Base-by-base conservation (phyloP, 306 rosid species). In the Potentilla sterilis region DNA sequence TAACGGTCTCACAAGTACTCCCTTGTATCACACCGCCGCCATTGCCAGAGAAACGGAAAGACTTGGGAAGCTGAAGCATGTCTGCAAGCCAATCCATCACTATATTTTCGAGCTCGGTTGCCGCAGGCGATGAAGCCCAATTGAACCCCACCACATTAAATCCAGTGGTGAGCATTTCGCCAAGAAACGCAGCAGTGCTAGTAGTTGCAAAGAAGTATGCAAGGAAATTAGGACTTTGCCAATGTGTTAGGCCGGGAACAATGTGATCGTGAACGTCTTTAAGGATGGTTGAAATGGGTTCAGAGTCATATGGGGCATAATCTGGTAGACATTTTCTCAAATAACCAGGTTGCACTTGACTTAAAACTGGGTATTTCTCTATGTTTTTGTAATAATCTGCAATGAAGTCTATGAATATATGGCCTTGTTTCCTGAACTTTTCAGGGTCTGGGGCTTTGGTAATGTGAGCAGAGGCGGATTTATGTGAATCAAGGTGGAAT, bases 81-180 rank as follows among this genome's bases (percentile, higher is more conserved):
- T 79, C n/a, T 7, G 83, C 90, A 54, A 81, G 71, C 90, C 90
- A 86, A 73, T 86, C 86, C 84, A 81, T 48, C 42, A 84, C 86
- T 3, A 81, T 38, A 34, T 48, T 65, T 75, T 84, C 88, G 0
- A 87, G 83, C 63, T 87, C 88, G 9, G 86, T 87, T 3, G 81
- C 85, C 0, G 83, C 90, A 0, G 88, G 90, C 0, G 86, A 87
- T 44, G 90, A 58, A 22, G 81, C 13, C 85, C 88, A 87, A 22
- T 57, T 87, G 78, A 84, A 79, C 1, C 88, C 88, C 1, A 74
- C 77, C 7, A 77, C 81, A 57, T 77, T 77, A 43, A 87, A 72
- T 10, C 86, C 78, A 3, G 85, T 51, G 61, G 70, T 52, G 8
- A 87, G 83, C 84, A 82, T 79, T 42, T 87, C 86, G 0, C 90